Base-by-base conservation (phyloP, 2,329 filamentous ascomycete species). In the Colletotrichum godetiae region DNA sequence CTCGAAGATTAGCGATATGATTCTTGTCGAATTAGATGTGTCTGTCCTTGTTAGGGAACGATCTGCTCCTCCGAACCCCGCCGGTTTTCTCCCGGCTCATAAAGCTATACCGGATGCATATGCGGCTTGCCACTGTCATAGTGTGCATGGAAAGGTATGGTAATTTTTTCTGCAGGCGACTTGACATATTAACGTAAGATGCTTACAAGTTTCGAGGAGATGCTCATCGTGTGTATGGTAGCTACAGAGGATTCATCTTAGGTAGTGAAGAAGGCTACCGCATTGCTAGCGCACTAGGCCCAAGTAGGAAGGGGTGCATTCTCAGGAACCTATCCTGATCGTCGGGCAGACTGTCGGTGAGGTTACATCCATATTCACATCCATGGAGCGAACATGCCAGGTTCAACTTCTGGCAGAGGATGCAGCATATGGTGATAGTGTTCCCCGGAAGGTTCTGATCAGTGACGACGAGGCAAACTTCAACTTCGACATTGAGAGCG, bases 331-430 rank as follows among this genome's bases (percentile, higher is more conserved):
- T 0, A 81, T 95, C 5, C 77, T 94, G 58, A 94, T 92, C 0
- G 92, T 93, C 0, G 93, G 93, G 0, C 77, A 80, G 5, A 94
- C 92, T 0, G 92, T 95, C 1, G 93, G 94, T 75, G 92, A 94
- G 80, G 92, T 92, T 0, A 91, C 91, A 0, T 94, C 90, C 79
- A 80, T 93, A 64, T 93, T 93, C 79, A 42, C 13, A 42, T 42
- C 15, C 7, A 42, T 42, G 37, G 37, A 42, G 8, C 11, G 37
- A 42, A 42, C 15, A 42, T 12, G 37, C 19, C 37, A 42, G 37
- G 37, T 12, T 42, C 37, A 42, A 5, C 37, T 42, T 5, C 6
- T 42, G 10, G 37, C 5, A 42, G 37, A 42, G 37, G 37, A 13
- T 1, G 13, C 37, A 42, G 19, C 37, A 15, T 15, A 42, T 19